Evolutionary conservation across 345 rosid species (phyloP), one percentile per base, ranked within the genome.

Genomic region (Syzygium grande): DNA sequence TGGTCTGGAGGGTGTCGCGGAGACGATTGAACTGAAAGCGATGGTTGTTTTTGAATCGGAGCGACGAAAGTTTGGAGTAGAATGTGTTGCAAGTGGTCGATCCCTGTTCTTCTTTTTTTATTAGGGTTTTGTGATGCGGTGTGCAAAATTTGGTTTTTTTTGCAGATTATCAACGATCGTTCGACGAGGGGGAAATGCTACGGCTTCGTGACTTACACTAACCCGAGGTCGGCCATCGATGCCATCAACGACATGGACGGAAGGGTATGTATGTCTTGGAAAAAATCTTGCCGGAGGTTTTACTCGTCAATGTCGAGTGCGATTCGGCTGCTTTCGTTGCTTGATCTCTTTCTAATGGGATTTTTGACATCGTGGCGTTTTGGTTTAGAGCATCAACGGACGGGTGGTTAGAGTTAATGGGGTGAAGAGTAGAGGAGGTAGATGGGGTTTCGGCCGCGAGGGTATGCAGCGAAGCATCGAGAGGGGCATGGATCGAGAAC

Each of bases 181-280:
- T 87, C 92, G 51, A 89, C 95, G 23, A 94, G 95, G 88, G 99
- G 98, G 87, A 96, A 94, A 89, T 95, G 98, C 90, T 96, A 94
- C 87, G 96, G 97, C 83, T 96, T 97, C 88, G 98, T 96, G 80
- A 97, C 99, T 79, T 97, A 92, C 87, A 87, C 94, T 55, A 95
- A 94, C 86, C 99, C 95, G 80, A 90, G 98, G 85, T 95, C 98
- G 1, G 99, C 96, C 12, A 86, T 87, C 91, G 98, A 94, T 89
- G 99, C 99, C 86, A 96, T 97, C 77, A 92, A 86, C 86, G 95
- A 94, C 89, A 96, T 95, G 99, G 90, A 97, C 90, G 99, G 98
- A 87, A 92, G 95, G 97, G 99, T 97, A 95, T 85, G 38, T 41
- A 13, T 43, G 46, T 43, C 46, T 43, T 43, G n/a, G 25, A 10